Evolutionary conservation across 768 basidiomycete genomes (phyloP), one percentile per base, ranked within the genome.

Genomic region (Russula emetica): DNA sequence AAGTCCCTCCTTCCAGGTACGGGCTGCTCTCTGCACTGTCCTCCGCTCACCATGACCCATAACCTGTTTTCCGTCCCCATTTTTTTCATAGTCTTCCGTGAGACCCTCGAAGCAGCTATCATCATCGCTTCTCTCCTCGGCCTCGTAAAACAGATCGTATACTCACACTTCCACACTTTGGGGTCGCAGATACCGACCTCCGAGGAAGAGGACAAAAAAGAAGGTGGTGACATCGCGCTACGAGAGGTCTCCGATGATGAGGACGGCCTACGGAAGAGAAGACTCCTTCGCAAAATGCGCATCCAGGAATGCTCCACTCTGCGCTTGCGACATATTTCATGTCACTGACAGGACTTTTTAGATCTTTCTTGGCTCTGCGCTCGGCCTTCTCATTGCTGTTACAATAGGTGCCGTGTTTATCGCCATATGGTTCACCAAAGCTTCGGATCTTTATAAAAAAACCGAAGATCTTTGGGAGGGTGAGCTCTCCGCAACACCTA

Each of bases 391-490:
- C 63, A 76, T 94, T 51, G 87, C 96, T 6, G 73, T 92, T 26
- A 82, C 87, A 40, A 87, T 98, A 63, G 96, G 95, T 38, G 93
- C 90, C 14, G 86, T 92, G 2, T 98, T 96, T 75, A 89, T 98
- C 66, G 93, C 90, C 8, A 83, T 97, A 47, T 98, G 94, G 89
- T 98, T 96, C 77, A 98, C 94, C 34, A 85, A 90, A 70, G 88
- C 95, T 0, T 80, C 81, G 24, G 78, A 97, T 73, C 81, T 98
- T 20, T 98, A 92, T 90, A 73, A 81, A 45, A 85, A 85, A 71
- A 83, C 92, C 7, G 96, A 98, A 76, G 82, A 85, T 60, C 76
- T 95, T 62, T 98, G 96, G 96, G 96, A 98, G 81, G 96, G 95
- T 82, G 68, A 72, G 71, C 79, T 72, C 26, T 61, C 55, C 28